Base-by-base conservation (phyloP, 805 yeast species). In the Priceomyces melissophilus region DNA sequence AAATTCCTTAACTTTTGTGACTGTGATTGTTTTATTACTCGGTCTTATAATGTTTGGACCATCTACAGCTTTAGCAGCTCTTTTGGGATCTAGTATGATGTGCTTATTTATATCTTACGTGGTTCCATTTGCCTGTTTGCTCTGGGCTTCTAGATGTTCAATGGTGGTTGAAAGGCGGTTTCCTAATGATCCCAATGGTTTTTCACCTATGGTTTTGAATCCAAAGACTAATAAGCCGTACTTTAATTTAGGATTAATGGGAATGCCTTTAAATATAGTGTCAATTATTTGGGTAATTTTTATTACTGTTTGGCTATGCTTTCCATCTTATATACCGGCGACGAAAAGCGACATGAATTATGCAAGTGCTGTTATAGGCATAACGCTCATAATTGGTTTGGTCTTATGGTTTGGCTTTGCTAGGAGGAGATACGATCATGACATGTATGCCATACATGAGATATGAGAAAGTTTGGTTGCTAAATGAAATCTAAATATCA, bases 11-110 rank as follows among this genome's bases (percentile, higher is more conserved):
- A n/a, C 35, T 10, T 55, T 61, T 40, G 55, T 61, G 1, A 45
- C 53, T 30, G 41, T 46, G 13, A 39, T 57, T 15, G 57, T 51
- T 25, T 44, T 49, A 13, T 50, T 61, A 38, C 49, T 63, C 32
- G 63, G 62, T 6, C 42, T 52, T 7, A 48, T 61, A 12, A 60
- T 61, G 35, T 43, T 61, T 32, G 57, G 63, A 2, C 53, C 60
- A 1, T 48, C 57, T 40, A 58, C 58, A 23, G 66, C 63, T 12
- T 57, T 61, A 49, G 52, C 53, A 46, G 64, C 68, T 9, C 58
- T 64, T 20, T 41, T 63, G 14, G 63, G 67, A 2, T 43, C 63
- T 4, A 37, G 54, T 20, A 60, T 62, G 45, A 55, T 60, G 29
- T 63, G 66, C 35, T 53, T 53, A 31, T 60, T 61, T 38, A 38